Percentiles rank a stretch among this genome's conserved stretches.
Conservation (phyloP, 108 stramenopile species). For the Poteriospumella lacustris region DNA sequence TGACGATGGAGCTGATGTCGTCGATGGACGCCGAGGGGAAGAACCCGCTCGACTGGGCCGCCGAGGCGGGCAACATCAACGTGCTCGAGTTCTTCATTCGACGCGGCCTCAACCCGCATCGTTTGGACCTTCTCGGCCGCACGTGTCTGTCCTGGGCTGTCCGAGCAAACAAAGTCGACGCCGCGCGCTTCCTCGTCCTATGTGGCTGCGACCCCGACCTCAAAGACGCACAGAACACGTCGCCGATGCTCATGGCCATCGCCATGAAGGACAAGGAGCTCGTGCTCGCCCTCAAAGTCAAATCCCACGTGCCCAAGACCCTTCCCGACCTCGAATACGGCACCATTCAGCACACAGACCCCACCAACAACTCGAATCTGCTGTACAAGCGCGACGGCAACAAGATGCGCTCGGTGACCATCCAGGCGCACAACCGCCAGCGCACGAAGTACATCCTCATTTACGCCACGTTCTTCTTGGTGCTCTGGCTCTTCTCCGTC, state of each 20-base stretch:
- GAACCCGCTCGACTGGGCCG: constrained; percentile 20
- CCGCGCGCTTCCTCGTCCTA: neutral
- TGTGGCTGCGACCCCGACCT: constrained; percentile 11
- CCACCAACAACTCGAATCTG: no score
- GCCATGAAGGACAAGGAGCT: no score
- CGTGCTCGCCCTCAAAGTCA: no score
- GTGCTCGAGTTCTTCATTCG: constrained; percentile 24
- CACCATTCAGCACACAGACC: no score
- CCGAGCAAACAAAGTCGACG: neutral
- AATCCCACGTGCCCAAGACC: no score
- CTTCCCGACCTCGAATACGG: no score
- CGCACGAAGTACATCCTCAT: neutral
- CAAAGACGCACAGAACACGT: neutral
- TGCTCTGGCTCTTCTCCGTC: neutral
- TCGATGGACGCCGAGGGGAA: neutral
- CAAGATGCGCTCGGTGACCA: no score
- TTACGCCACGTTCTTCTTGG: neutral
- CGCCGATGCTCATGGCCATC: neutral
- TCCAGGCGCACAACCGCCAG: no score
- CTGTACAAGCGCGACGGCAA: no score
- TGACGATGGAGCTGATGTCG: neutral
- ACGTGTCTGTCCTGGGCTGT: constrained; percentile 1
- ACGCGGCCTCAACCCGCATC: constrained; percentile 12
- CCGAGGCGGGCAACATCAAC: constrained; percentile 9
- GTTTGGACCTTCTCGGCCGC: neutral